Evolutionary conservation across 768 basidiomycete genomes (phyloP), one percentile per base, ranked within the genome.

Genomic region (Leccinum fibrillosum): DNA sequence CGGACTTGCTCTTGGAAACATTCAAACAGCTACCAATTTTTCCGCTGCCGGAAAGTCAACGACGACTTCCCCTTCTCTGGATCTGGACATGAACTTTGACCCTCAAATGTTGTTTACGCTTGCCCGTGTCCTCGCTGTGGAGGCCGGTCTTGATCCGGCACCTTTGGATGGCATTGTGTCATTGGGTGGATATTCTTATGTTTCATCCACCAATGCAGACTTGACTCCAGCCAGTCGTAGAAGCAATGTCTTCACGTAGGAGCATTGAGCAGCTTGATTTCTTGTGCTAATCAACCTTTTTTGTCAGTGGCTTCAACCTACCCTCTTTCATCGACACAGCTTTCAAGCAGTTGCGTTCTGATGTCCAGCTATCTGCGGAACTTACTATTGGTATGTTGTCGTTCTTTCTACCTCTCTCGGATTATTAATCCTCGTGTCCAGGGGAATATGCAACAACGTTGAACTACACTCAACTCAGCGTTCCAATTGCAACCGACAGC

Each of bases 71-170:
- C 88, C 89, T 8, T 67, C 66, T 6, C 73, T 90, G 57, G 72
- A 83, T 57, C 72, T 89, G 54, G 73, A 82, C 63, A 81, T 90
- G 81, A 88, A 89, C 66, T 79, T 85, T 61, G 83, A 89, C 61
- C 86, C 87, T 19, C 69, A 82, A 9, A 73, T 80, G n/a, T 74
- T 91, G 37, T 90, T 91, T 69, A 86, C 87, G 0, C 74, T 90
- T 23, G 86, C 86, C 32, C 81, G 87, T n/a, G 75, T 78, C 5
- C 77, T 90, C 11, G 86, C 86, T 4, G 77, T 85, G 12, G 77
- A 85, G 55, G 87, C 86, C 10, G 85, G 86, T 1, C 67, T 87
- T 53, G 75, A 82, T 58, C 80, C 82, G 1, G 74, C 77, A 5
- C 86, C 86, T 26, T 71, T 90, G 62, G 89, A 91, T 59, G 81